phyloP scores from a whole-genome alignment of 257 asterid species.

The Nicotiana knightiana region DNA sequence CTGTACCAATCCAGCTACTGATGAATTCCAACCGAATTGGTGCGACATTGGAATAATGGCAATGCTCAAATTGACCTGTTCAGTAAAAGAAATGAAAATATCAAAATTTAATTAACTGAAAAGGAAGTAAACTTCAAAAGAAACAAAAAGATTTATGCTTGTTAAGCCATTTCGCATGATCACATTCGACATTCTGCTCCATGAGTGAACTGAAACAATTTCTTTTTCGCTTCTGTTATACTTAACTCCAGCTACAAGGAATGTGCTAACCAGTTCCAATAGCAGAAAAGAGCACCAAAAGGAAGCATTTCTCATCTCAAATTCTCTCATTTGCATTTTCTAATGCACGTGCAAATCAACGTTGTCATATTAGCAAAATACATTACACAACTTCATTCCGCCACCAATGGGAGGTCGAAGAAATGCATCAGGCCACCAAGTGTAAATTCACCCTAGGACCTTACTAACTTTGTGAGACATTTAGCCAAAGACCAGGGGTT shows the following conservation, averaged over 20 bases:
- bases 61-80: conserved; percentile 88
- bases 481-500: too few species aligned
- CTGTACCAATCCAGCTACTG: conserved; percentile 92
- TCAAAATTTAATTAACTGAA: neutral
- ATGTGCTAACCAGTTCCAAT: neutral
- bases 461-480: too few species aligned
- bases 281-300: neutral
- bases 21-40: conserved; percentile 92
- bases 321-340: neutral
- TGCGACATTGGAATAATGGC: conserved; percentile 99
- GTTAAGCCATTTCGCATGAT: neutral
- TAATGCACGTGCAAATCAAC: neutral
- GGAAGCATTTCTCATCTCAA: neutral
- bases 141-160: neutral
- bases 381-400: neutral
- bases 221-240: neutral
- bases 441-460: too few species aligned
- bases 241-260: neutral
- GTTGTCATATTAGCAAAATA: neutral
- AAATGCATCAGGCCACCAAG: too few species aligned
- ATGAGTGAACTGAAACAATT: neutral
- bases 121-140: neutral
- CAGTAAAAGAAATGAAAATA: conserved; percentile 7
- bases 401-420: too few species aligned
- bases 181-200: neutral